Evolutionary conservation across 2,329 filamentous ascomycete species (phyloP).

Genomic region (Aureobasidium mangrovei): DNA sequence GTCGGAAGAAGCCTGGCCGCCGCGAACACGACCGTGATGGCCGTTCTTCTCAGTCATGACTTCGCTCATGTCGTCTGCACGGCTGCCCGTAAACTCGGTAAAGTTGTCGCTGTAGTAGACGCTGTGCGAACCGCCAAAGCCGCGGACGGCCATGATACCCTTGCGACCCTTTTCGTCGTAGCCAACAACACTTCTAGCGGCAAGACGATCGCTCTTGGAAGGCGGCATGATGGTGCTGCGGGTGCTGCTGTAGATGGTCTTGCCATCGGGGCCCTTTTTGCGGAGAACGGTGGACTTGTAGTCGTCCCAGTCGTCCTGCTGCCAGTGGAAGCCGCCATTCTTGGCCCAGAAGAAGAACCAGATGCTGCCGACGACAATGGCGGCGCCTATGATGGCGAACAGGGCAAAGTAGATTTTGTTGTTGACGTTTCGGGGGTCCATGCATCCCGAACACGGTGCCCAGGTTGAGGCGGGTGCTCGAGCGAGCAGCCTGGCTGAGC

Average conservation of each 20-base stretch:
- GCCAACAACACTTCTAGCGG: slow-evolving; percentile 32
- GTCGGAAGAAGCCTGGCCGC: not conserved
- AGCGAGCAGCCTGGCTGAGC: not conserved
- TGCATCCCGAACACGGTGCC: slow-evolving; percentile 15
- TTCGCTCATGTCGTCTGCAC: slow-evolving; percentile 25
- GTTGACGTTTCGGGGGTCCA: slow-evolving; percentile 32
- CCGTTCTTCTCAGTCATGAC: not conserved
- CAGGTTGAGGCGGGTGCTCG: slow-evolving; percentile 6
- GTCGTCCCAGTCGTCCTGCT: slow-evolving; percentile 86
- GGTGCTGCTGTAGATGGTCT: slow-evolving; percentile 72
- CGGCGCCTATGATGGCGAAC: slow-evolving; percentile 74
- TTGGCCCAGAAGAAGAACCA: slow-evolving; percentile 99
- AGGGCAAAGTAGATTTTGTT: slow-evolving; percentile 65
- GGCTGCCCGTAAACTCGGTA: slow-evolving; percentile 27
- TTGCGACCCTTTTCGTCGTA: slow-evolving; percentile 37
- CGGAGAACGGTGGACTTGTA: slow-evolving; percentile 93
- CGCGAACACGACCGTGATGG: not conserved
- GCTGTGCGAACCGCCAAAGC: slow-evolving; percentile 35
- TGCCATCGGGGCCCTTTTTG: slow-evolving; percentile 81
- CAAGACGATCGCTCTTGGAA: slow-evolving; percentile 26
- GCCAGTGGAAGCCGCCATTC: slow-evolving; percentile 88
- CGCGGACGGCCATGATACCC: slow-evolving; percentile 28
- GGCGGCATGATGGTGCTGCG: slow-evolving; percentile 57
- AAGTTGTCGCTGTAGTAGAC: slow-evolving; percentile 37
- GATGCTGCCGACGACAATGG: slow-evolving; percentile 64